These are phyloP conservation scores for Eucommia ulmoides DNA, from an alignment of 257 asterid genomes.

Conservation along the genomic window DNA sequence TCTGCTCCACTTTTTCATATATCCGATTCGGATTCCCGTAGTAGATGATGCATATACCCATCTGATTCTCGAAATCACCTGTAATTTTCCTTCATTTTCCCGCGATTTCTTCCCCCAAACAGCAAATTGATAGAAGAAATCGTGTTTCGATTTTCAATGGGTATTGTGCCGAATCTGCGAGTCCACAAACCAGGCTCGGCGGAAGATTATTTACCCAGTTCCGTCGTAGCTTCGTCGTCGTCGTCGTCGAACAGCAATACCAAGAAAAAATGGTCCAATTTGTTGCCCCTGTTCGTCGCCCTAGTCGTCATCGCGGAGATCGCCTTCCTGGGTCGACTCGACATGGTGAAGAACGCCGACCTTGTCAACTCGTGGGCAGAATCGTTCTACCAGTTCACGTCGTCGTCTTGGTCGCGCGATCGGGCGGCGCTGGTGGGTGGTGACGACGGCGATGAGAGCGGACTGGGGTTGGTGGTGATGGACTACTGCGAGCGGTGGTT, in stretches of 20 bases:
- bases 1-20: no score
- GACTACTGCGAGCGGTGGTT: slow-evolving; percentile 34
- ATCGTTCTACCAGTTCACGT: slow-evolving; percentile 63
- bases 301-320: neutral
- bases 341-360: slow-evolving; percentile 58
- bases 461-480: neutral
- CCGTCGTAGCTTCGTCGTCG: slow-evolving; percentile 17
- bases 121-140: no score
- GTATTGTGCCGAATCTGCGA: slow-evolving; percentile 16
- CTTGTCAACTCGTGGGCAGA: slow-evolving; percentile 31
- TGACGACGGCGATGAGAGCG: slow-evolving; percentile 14
- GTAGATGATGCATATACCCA: no score
- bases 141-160: no score
- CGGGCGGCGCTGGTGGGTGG: neutral
- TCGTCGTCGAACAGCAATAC: slow-evolving; percentile 4
- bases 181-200: neutral
- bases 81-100: no score
- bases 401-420: slow-evolving; percentile 12
- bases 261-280: slow-evolving; percentile 56
- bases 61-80: no score
- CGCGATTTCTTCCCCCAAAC: no score
- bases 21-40: no score
- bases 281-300: slow-evolving; percentile 24
- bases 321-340: neutral
- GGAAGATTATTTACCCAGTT: slow-evolving; percentile 12